Base-by-base conservation (phyloP, 1,139 yeast genomes). In the Candida buenavistaensis region DNA sequence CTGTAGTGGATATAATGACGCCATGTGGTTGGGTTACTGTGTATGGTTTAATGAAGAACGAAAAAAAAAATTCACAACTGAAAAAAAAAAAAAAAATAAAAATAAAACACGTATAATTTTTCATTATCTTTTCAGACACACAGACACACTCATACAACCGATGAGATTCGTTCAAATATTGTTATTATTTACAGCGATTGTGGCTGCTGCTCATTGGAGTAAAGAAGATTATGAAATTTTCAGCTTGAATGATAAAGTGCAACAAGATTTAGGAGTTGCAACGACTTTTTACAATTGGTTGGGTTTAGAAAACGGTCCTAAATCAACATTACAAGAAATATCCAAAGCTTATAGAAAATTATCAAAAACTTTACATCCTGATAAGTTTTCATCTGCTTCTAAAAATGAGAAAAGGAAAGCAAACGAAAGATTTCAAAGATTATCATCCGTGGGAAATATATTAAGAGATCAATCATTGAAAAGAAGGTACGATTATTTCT, bases 401-500 rank as follows among this genome's bases (percentile, higher is more conserved):
- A 68, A 40, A 62, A 72, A 41, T 50, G 72, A 37, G 62, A 78
- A 56, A 48, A 67, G 64, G 46, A 43, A 48, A 21, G 78, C 76
- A 3, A 79, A 72, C 49, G 76, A 72, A 40, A 71, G 84, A 33
- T 90, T 82, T 55, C 85, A 89, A 45, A 64, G 92, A 26, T 70
- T 90, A 32, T 84, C 92, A 15, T 60, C 79, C 20, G 88, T 87
- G 13, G 83, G 88, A 30, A 77, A 83, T 50, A 81, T 89, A 37
- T 71, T 90, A 40, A 68, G 89, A 42, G 74, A 69, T 39, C 74
- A 76, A 32, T 69, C 77, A 7, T 72, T 75, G 39, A 78, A 83
- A 41, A 82, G 81, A 45, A 71, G 92, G 12, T 92, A 92, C 56
- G 97, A 92, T 57, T 90, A 81, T 58, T 92, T 87, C 60, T 66